phyloP scores from a whole-genome alignment of 2,329 filamentous ascomycete species.

The Camptophora hylomeconis region DNA sequence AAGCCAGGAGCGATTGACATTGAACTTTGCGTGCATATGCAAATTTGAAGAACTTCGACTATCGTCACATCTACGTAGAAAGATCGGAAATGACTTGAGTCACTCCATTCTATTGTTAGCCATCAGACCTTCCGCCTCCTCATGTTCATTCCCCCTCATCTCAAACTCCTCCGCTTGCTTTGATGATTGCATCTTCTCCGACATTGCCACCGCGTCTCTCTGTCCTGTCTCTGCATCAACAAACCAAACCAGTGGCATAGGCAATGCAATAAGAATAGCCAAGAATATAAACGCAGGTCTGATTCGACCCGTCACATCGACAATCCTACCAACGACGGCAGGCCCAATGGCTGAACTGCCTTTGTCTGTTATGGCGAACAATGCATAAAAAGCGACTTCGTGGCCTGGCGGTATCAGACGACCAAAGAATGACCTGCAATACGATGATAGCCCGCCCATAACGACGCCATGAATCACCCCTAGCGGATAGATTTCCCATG shows the following conservation, averaged over 20 bases:
- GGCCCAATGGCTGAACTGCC: slow-evolving; percentile 82
- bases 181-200: slow-evolving; percentile 15
- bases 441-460: slow-evolving; percentile 69
- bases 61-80: too few species aligned
- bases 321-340: slow-evolving; percentile 76
- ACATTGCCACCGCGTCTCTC: slow-evolving; percentile 22
- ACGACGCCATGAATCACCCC: slow-evolving; percentile 79
- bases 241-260: slow-evolving; percentile 66
- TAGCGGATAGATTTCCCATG: slow-evolving; percentile 87
- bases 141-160: background rate
- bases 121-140: slow-evolving; percentile 2
- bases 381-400: slow-evolving; percentile 82
- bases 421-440: slow-evolving; percentile 77
- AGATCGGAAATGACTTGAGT: background rate
- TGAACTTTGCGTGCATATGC: too few species aligned
- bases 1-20: too few species aligned
- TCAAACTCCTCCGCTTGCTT: background rate
- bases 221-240: slow-evolving; percentile 38
- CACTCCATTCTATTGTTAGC: background rate
- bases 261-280: slow-evolving; percentile 63
- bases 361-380: slow-evolving; percentile 93
- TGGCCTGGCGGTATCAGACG: slow-evolving; percentile 80
- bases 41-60: too few species aligned
- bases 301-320: slow-evolving; percentile 63
- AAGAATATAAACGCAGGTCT: slow-evolving; percentile 82